A percentile compares a stretch with the other conserved stretches of the same genome.
Conservation (phyloP, 1,284 basidiomycete genomes). For the Puccinia novopanici region DNA sequence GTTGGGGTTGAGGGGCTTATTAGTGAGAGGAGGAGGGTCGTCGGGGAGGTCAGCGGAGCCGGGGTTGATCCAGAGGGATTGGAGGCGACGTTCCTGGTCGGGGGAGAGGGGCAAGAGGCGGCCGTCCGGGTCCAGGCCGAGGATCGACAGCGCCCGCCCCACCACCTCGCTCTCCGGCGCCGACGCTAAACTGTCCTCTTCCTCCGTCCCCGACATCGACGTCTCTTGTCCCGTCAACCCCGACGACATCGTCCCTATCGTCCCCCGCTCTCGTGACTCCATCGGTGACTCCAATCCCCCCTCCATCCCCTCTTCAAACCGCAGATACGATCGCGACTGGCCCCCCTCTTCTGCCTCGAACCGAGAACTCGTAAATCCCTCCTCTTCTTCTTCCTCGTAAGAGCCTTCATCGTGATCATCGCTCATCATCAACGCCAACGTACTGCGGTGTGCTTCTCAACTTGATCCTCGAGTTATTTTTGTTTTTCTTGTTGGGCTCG, state of each 20-base stretch:
- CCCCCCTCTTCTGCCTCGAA: not conserved
- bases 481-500: not conserved
- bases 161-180: constrained; percentile 8
- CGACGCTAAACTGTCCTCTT: constrained; percentile 13
- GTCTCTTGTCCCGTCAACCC: no score
- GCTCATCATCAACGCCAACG: not conserved
- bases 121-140: constrained; percentile 16
- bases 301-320: not conserved
- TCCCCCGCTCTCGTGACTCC: not conserved
- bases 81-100: not conserved
- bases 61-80: constrained; percentile 15
- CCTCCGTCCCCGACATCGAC: no score
- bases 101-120: constrained; percentile 13
- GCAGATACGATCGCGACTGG: not conserved
- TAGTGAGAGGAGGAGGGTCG: not conserved
- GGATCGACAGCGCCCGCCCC: not conserved
- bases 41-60: not conserved
- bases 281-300: not conserved
- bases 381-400: not conserved
- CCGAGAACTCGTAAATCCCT: not conserved
- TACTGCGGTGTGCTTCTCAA: no score
- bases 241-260: not conserved
- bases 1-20: not conserved
- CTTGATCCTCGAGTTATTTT: no score
- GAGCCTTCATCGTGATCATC: not conserved